Evolutionary conservation across 306 rosid species (phyloP), one percentile per base, ranked within the genome.

Genomic region (Cercis canadensis): DNA sequence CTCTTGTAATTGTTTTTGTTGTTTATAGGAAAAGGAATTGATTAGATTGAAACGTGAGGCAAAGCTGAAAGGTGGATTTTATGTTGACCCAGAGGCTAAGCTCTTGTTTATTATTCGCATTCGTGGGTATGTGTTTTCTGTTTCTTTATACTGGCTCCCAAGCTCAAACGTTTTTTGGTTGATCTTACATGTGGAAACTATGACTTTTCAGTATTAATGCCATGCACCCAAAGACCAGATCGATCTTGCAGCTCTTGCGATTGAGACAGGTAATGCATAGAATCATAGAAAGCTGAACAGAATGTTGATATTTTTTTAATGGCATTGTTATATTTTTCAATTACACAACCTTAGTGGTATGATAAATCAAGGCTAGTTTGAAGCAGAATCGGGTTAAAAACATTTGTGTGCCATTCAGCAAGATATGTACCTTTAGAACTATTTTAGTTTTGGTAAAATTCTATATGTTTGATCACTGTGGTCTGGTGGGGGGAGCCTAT

Each of bases 1-100:
- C 8, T 31, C 3, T 9, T 11, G 12, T 60, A 2, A 4, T 65
- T 47, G 0, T 5, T 37, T 43, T 24, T 19, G 2, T 0, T 16
- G 10, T 7, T 74, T 7, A 24, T 33, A 92, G 96, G 97, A 88
- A 0, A 87, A 81, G 58, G 88, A 87, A 56, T 34, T 90, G 82
- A 84, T 93, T 43, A 60, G 66, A 7, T 67, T 93, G 75, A 93
- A 93, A 39, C 97, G 96, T 9, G 98, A 93, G 79, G 98, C 98
- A 0, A 90, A 86, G 82, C 80, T 89, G 78, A 89, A 89, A 54
- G 99, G 99, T 53, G 97, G 99, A 34, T 94, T 90, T 65, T 94
- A 94, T 82, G 99, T 94, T 17, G 96, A 91, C 44, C 97, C 96
- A 1, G 97, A 94, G 66, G 92, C 97, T 1, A 90, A 91, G 83